These are phyloP conservation scores for Mycena vitilis DNA, from an alignment of 768 basidiomycete species.

Conservation along the genomic window DNA sequence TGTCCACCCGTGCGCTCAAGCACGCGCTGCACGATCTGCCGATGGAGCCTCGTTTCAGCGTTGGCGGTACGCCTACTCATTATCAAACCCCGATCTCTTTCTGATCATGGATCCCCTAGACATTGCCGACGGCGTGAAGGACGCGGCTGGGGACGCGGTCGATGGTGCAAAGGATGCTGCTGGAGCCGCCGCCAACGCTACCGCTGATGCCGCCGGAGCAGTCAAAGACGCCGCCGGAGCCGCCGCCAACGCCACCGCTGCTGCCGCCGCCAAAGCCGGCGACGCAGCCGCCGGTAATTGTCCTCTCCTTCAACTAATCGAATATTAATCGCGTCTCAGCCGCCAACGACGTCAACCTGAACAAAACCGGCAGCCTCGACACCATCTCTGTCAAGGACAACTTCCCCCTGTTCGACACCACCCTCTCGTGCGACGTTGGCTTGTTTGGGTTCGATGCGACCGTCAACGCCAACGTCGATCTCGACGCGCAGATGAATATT, in stretches of 20 bases:
- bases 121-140: conserved; percentile 3
- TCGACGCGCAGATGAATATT: conserved; percentile 21
- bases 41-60: conserved; percentile 13
- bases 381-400: conserved; percentile 10
- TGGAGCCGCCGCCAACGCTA: background rate
- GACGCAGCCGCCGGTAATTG: conserved; percentile 6
- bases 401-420: conserved; percentile 16
- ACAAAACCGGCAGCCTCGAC: conserved; percentile 14
- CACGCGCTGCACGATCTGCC: conserved; percentile 5
- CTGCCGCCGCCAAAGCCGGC: conserved; percentile 2
- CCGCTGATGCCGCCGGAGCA: background rate
- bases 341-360: conserved; percentile 7
- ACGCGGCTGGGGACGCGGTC: conserved; percentile 1
- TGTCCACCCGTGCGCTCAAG: conserved; percentile 17
- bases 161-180: conserved; percentile 5
- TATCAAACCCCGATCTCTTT: background rate
- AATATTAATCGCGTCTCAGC: conserved; percentile 3
- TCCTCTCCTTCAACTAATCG: background rate
- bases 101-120: background rate
- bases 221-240: conserved; percentile 7
- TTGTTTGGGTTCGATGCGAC: conserved; percentile 10
- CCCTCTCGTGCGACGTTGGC: conserved; percentile 12
- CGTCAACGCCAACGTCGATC: conserved; percentile 13
- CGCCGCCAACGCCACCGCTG: conserved; percentile 2
- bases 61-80: conserved; percentile 9